Conservation (phyloP, 176 grass and related monocot species). For the Hordeum marinum region DNA sequence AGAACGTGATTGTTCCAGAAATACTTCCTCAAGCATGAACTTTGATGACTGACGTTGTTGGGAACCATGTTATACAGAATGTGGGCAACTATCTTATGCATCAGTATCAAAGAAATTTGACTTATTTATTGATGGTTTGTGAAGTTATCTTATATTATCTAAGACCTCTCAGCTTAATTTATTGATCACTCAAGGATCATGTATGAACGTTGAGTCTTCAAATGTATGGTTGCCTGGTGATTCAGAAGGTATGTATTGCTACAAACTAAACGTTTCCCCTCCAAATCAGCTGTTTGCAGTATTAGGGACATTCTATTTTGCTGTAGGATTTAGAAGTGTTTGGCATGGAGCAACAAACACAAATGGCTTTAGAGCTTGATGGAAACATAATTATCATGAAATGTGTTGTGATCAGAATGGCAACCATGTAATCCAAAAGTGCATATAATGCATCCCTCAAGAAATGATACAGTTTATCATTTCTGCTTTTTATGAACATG, state of each 20-base stretch:
- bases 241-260: conserved; percentile 76
- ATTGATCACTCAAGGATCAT: conserved; percentile 43
- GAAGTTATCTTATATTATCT: not conserved
- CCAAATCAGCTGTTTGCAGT: not conserved
- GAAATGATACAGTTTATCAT: conserved; percentile 72
- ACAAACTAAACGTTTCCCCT: not conserved
- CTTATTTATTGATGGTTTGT: not conserved
- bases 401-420: conserved; percentile 96
- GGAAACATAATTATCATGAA: conserved; percentile 57
- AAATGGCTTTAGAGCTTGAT: conserved; percentile 83
- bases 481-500: conserved; percentile 76
- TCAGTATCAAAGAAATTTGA: not conserved
- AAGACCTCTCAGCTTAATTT: conserved; percentile 4
- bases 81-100: conserved; percentile 36
- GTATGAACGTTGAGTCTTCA: conserved; percentile 83
- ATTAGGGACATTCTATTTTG: conserved; percentile 18
- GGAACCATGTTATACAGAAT: conserved; percentile 98
- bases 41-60: conserved; percentile 96
- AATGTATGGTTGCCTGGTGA: conserved; percentile 96
- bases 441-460: conserved; percentile 81
- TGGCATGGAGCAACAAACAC: conserved; percentile 71
- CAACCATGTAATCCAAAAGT: conserved; percentile 92
- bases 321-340: conserved; percentile 89
- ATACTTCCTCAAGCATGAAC: conserved; percentile 71
- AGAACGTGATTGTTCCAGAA: conserved; percentile 82